Evolutionary conservation across 78 protist genomes (phyloP).

Genomic region (Guillardia theta): DNA sequence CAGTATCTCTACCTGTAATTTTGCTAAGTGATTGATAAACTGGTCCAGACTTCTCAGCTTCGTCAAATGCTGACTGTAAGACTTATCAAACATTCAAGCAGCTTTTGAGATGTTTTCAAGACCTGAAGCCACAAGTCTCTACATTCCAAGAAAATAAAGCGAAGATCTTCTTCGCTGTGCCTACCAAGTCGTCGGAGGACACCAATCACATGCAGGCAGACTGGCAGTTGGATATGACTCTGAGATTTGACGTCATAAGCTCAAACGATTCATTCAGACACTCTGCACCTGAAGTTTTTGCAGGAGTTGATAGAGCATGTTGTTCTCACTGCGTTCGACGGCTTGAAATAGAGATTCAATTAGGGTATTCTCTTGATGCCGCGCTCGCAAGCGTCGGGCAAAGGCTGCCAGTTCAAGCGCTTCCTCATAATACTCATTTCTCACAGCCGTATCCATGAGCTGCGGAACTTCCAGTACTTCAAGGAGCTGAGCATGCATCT

Average conservation of each 20-base stretch:
- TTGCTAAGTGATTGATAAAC: background rate
- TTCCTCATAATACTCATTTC: constrained; percentile 61
- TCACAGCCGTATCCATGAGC: constrained; percentile 60
- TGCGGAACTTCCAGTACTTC: constrained; percentile 49
- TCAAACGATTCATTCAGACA: no score
- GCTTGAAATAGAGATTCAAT: background rate
- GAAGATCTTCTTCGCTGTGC: constrained; percentile 12
- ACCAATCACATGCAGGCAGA: constrained; percentile 54
- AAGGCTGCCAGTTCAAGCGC: constrained; percentile 45
- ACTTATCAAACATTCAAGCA: no score
- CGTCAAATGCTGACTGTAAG: background rate
- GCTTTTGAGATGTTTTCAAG: no score
- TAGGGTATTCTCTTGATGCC: background rate
- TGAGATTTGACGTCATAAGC: no score
- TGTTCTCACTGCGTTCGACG: background rate
- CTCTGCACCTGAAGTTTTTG: background rate
- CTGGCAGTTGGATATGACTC: constrained; percentile 37
- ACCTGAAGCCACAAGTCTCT: background rate
- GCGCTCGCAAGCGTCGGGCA: background rate
- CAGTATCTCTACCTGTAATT: background rate
- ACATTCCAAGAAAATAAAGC: constrained; percentile 5
- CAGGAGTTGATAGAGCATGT: constrained; percentile 48
- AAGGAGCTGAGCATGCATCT: constrained; percentile 43
- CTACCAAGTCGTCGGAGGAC: constrained; percentile 46
- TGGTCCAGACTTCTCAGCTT: background rate